Evolutionary conservation across 805 yeast species (phyloP), one percentile per base, ranked within the genome.

Genomic region (Yamadazyma olivae): DNA sequence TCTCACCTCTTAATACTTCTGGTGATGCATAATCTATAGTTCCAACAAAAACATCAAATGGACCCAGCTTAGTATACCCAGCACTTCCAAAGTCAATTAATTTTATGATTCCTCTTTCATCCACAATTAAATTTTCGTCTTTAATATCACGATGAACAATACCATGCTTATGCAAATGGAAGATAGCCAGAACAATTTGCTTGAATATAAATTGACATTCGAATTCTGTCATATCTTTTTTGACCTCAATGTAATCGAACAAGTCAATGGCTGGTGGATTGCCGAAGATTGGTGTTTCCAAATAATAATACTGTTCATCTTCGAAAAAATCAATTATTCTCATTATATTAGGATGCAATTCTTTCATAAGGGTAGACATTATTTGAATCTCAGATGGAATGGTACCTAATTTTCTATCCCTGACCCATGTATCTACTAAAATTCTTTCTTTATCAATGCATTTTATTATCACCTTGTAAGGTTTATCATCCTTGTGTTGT

Each of bases 21-120:
- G 99, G 99, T 0, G 98, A 95, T 1, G 98, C 98, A 58, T 91
- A 93, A 58, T 93, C 97, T 29, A 93, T 81, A 0, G 99, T 93
- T 2, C 99, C 99, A 2, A 93, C 98, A 61, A 93, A 91, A 4
- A 93, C 96, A 48, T 91, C 96, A 61, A 91, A 93, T 4, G 98
- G 98, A 0, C 97, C 98, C 63, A 83, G 88, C 46, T 75, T 77
- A 15, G 81, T 77, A 57, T 88, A 88, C 0, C 97, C 96, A 1
- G 98, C 95, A 32, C 95, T 83, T 1, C 99, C 99, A 58, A 89
- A 91, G 61, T 91, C 99, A 53, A 91, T 91, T 43, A 91, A 67
- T 56, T 89, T 90, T 35, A 87, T 81, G 30, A 78, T 71, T 2
- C 93, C 95, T 43, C 81, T 73, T 38, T 80, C 79, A 50, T 90